phyloP scores from a whole-genome alignment of 768 basidiomycete species.

The Trametes cinnabarina region DNA sequence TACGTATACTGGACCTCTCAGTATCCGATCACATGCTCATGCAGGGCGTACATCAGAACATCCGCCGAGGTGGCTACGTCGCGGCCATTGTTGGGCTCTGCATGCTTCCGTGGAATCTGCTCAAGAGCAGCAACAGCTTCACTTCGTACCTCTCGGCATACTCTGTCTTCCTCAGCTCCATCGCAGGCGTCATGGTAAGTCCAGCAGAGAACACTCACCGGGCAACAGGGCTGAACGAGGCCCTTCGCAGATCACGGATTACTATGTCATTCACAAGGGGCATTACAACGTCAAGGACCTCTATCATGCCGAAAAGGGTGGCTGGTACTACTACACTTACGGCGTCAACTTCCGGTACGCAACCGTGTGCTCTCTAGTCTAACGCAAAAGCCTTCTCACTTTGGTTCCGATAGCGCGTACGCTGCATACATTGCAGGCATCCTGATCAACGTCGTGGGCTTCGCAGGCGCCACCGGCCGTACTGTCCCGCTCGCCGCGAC shows the following conservation, averaged over 20 bases:
- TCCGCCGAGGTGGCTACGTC: constrained; percentile 80
- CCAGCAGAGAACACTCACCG: no score
- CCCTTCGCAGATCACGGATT: constrained; percentile 76
- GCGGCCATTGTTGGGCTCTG: constrained; percentile 74
- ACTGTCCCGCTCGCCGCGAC: constrained; percentile 66
- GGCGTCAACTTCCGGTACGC: constrained; percentile 68
- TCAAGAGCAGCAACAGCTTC: constrained; percentile 72
- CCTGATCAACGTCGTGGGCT: constrained; percentile 79
- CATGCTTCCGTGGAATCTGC: constrained; percentile 76
- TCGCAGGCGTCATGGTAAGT: constrained; percentile 75
- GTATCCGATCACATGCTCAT: neutral
- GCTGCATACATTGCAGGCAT: constrained; percentile 71
- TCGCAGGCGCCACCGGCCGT: constrained; percentile 69
- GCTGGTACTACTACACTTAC: constrained; percentile 75
- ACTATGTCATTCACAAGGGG: constrained; percentile 70
- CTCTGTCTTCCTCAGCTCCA: constrained; percentile 77
- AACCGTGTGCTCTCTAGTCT: no score
- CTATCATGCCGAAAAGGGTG: constrained; percentile 53
- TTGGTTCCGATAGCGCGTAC: constrained; percentile 47
- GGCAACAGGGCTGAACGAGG: neutral
- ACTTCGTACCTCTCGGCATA: constrained; percentile 82
- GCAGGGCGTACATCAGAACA: constrained; percentile 46
- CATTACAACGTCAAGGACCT: constrained; percentile 72
- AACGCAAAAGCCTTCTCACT: neutral
- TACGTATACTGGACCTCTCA: constrained; percentile 30